A percentile compares a stretch with the other conserved stretches of the same genome.
Evolutionary conservation across 208 protist genomes (phyloP).

Genomic region (Strigomonas galati): DNA sequence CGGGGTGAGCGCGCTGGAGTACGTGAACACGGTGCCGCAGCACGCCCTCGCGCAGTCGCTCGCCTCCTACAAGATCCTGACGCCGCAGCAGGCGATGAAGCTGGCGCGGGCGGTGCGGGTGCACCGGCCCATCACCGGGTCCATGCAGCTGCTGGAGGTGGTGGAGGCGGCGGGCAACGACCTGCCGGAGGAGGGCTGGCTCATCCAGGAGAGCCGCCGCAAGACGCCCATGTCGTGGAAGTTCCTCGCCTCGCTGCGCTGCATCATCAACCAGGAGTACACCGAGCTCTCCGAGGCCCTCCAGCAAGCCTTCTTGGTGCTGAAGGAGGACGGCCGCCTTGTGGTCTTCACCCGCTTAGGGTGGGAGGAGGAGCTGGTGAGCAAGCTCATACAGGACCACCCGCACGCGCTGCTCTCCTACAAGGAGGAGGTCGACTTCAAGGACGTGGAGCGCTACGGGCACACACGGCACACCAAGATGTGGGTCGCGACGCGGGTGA

Average conservation of each 20-base stretch:
- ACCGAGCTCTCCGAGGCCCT: conserved; percentile 62
- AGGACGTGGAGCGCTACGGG: conserved; percentile 59
- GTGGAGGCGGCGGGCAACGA: conserved; percentile 60
- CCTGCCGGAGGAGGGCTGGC: conserved; percentile 73
- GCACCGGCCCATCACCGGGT: conserved; percentile 48
- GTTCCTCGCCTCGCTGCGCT: conserved; percentile 75
- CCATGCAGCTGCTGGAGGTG: conserved; percentile 41
- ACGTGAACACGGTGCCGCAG: conserved; percentile 80
- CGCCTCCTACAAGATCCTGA: conserved; percentile 58
- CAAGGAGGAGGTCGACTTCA: conserved; percentile 45
- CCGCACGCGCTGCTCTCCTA: conserved; percentile 82
- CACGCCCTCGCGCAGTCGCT: conserved; percentile 48
- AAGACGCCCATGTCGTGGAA: conserved; percentile 83
- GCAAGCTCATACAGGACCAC: conserved; percentile 48
- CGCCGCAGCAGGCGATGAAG: conserved; percentile 76
- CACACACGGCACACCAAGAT: conserved; percentile 83
- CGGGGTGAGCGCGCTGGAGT: conserved; percentile 57
- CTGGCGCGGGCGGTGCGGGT: conserved; percentile 66
- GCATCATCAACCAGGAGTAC: conserved; percentile 82
- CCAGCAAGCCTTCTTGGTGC: conserved; percentile 61
- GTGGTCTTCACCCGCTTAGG: conserved; percentile 64
- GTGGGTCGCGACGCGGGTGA: conserved; percentile 62
- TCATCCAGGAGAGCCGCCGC: conserved; percentile 47
- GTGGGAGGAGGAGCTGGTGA: conserved; percentile 83
- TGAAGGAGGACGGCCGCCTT: conserved; percentile 69